Conservation (phyloP, 139 green algal species). For the Chlamydomonas incerta region DNA sequence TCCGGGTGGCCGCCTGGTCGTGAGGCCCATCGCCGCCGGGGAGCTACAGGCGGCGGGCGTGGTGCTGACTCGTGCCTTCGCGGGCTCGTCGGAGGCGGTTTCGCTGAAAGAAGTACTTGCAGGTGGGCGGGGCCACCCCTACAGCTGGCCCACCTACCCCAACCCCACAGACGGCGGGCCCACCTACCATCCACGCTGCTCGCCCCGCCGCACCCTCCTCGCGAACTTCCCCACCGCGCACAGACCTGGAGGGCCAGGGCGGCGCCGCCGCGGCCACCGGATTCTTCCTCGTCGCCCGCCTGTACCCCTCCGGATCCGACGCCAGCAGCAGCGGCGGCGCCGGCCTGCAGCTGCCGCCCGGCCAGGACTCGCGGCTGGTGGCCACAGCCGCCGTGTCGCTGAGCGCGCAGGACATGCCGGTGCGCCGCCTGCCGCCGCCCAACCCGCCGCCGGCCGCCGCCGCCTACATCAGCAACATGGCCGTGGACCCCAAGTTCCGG, state of each 20-base stretch:
- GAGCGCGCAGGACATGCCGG: too few relatives aligned
- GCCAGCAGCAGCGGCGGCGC: too few relatives aligned
- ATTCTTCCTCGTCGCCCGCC: constrained; percentile 2
- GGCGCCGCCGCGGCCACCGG: not conserved
- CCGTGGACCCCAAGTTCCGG: constrained; percentile 45
- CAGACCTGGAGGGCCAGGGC: not conserved
- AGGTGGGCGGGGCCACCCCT: not conserved
- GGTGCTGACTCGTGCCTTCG: constrained; percentile 41
- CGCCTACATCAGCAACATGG: constrained; percentile 52
- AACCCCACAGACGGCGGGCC: too few relatives aligned
- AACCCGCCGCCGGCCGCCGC: not conserved
- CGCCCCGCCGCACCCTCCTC: too few relatives aligned
- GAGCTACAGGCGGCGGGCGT: constrained; percentile 23
- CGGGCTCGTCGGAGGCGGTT: constrained; percentile 20
- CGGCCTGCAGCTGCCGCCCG: not conserved
- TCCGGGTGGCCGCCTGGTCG: not conserved
- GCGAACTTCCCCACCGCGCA: not conserved
- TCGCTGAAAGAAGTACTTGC: constrained; percentile 7
- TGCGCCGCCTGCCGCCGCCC: not conserved
- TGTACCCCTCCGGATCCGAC: not conserved
- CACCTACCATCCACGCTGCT: too few relatives aligned
- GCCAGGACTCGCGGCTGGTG: constrained; percentile 23
- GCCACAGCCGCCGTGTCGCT: constrained; percentile 24
- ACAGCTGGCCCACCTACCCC: too few relatives aligned
- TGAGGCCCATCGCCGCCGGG: not conserved